A percentile compares a stretch with the other conserved stretches of the same genome.
These are phyloP conservation scores for Rhizopus arrhizus DNA, from an alignment of 371 early-diverging fungal species.

Conservation along the genomic window DNA sequence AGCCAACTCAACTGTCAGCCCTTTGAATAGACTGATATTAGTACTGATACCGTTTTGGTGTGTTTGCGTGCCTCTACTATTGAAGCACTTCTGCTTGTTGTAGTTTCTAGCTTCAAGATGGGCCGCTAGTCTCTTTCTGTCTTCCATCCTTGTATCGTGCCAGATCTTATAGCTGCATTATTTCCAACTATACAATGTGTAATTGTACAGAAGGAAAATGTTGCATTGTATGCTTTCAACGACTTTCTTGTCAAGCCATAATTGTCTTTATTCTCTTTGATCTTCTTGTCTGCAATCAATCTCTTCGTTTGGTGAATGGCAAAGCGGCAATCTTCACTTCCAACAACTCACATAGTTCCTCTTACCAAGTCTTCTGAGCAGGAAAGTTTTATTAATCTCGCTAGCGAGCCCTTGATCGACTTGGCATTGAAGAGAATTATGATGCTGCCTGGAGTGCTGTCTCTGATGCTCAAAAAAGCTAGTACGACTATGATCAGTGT, in stretches of 20 bases:
- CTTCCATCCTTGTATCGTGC: constrained; percentile 81
- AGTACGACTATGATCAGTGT: constrained; percentile 55
- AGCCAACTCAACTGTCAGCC: constrained; percentile 64
- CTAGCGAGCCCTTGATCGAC: constrained; percentile 19
- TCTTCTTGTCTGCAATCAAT: constrained; percentile 31
- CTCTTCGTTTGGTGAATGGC: constrained; percentile 49
- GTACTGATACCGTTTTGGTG: constrained; percentile 78
- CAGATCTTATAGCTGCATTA: constrained; percentile 65
- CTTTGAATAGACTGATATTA: constrained; percentile 80
- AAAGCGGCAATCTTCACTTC: constrained; percentile 39
- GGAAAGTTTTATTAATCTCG: constrained; percentile 35
- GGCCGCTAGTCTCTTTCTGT: constrained; percentile 77
- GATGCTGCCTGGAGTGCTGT: constrained; percentile 50
- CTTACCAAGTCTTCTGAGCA: constrained; percentile 44
- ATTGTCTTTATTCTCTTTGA: constrained; percentile 71
- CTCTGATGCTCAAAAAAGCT: constrained; percentile 65
- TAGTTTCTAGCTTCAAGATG: constrained; percentile 37
- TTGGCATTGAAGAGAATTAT: constrained; percentile 13
- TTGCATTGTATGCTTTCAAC: constrained; percentile 54
- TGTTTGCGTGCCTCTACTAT: constrained; percentile 62
- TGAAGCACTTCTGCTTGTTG: constrained; percentile 45
- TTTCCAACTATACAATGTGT: constrained; percentile 64
- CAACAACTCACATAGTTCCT: constrained; percentile 43
- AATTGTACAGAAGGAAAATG: constrained; percentile 62
- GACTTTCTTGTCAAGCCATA: constrained; percentile 72